Conservation (phyloP, 2,329 filamentous ascomycete species). For the Aspergillus piperis region DNA sequence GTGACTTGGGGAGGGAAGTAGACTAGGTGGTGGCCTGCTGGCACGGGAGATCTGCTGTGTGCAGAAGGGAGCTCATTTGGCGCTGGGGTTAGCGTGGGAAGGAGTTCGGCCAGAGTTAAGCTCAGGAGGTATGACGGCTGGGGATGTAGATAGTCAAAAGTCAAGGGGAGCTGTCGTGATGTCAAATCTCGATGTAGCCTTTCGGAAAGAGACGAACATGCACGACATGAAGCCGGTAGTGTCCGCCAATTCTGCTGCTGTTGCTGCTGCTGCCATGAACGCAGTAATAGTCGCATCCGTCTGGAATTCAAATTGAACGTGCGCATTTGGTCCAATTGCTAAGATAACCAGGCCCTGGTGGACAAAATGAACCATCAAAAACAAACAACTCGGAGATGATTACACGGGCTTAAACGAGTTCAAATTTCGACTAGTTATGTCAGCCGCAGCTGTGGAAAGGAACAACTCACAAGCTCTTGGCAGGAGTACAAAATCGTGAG, state of each 20-base stretch:
- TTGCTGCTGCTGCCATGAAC: conserved; percentile 7
- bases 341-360: background rate
- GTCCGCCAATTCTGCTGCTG: background rate
- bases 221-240: conserved; percentile 13
- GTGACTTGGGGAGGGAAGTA: conserved; percentile 77
- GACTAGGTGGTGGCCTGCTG: conserved; percentile 72
- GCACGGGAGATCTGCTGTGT: conserved; percentile 29
- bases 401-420: background rate
- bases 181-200: conserved; percentile 49
- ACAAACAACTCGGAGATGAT: background rate
- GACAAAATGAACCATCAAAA: background rate
- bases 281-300: background rate
- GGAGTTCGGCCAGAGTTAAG: conserved; percentile 60
- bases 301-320: background rate
- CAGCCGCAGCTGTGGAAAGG: conserved; percentile 1
- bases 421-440: conserved; percentile 3
- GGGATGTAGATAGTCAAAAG: conserved; percentile 61
- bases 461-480: background rate
- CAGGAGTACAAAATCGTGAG: background rate
- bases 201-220: conserved; percentile 39
- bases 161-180: conserved; percentile 50
- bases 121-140: conserved; percentile 67
- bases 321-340: background rate
- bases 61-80: conserved; percentile 38
- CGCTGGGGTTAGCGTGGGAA: conserved; percentile 40